phyloP scores from a whole-genome alignment of 352 stramenopile genomes.

The Phytophthora palmivora region DNA sequence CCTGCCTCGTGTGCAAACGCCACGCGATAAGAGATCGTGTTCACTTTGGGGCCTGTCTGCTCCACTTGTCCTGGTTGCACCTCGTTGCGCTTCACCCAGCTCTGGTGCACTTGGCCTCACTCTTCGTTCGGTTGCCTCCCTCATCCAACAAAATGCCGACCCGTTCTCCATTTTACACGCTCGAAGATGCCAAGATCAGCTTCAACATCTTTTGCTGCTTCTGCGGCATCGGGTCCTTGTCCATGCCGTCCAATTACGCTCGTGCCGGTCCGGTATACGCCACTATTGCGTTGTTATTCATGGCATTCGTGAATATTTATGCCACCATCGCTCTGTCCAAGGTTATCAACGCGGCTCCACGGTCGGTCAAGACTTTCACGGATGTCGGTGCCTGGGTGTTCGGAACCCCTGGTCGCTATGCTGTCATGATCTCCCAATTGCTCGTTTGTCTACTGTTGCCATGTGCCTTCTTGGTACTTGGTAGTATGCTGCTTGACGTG shows the following conservation, averaged over 20 bases:
- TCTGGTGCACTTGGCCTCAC: slow-evolving; percentile 12
- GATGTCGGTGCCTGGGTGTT: slow-evolving; percentile 57
- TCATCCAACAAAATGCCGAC: slow-evolving; percentile 15
- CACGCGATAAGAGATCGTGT: slow-evolving; percentile 29
- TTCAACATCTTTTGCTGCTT: slow-evolving; percentile 77
- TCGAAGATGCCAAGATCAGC: no score
- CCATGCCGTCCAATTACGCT: slow-evolving; percentile 74
- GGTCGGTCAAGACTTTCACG: slow-evolving; percentile 51
- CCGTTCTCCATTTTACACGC: slow-evolving; percentile 42
- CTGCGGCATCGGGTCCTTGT: slow-evolving; percentile 71
- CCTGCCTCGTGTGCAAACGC: slow-evolving; percentile 23
- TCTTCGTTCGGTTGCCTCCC: slow-evolving; percentile 21
- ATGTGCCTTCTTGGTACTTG: slow-evolving; percentile 63
- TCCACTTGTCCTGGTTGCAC: slow-evolving; percentile 29
- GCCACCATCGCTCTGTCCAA: slow-evolving; percentile 52
- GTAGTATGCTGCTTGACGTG: slow-evolving; percentile 51
- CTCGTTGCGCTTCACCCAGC: slow-evolving; percentile 22
- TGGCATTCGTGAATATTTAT: no score
- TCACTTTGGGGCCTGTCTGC: slow-evolving; percentile 15
- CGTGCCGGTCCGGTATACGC: no score
- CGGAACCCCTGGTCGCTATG: slow-evolving; percentile 45
- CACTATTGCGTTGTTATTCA: no score
- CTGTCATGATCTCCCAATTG: slow-evolving; percentile 52
- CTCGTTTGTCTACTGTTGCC: slow-evolving; percentile 57
- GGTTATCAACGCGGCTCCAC: slow-evolving; percentile 44